phyloP scores from a whole-genome alignment of 2,329 filamentous ascomycete species.

The Nothomitra cinnamomea region DNA sequence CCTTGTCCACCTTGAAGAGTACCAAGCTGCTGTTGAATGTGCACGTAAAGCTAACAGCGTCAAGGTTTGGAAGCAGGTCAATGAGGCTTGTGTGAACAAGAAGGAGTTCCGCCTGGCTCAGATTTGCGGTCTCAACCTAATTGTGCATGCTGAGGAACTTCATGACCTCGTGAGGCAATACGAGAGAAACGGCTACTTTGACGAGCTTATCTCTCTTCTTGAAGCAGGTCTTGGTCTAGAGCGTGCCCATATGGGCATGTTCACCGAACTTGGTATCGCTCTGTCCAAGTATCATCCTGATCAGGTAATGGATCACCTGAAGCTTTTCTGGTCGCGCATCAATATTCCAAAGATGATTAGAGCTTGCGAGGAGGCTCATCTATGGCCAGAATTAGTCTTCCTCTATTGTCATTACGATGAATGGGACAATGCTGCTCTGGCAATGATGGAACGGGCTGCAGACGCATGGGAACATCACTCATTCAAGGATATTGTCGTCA shows the following conservation, averaged over 20 bases:
- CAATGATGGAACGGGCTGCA: slow-evolving; percentile 93
- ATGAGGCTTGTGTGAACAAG: slow-evolving; percentile 88
- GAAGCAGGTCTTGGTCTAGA: slow-evolving; percentile 91
- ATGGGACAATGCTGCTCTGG: slow-evolving; percentile 88
- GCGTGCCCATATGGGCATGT: slow-evolving; percentile 90
- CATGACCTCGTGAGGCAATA: slow-evolving; percentile 90
- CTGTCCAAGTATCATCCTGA: slow-evolving; percentile 91
- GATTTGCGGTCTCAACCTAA: slow-evolving; percentile 95
- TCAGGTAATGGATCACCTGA: slow-evolving; percentile 93
- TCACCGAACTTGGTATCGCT: slow-evolving; percentile 82
- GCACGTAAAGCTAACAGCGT: slow-evolving; percentile 98
- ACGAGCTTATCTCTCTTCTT: slow-evolving; percentile 85
- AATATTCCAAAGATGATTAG: slow-evolving; percentile 96
- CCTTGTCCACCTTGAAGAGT: slow-evolving; percentile 89
- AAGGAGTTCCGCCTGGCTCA: slow-evolving; percentile 98
- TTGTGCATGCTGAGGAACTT: slow-evolving; percentile 92
- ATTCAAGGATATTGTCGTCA: slow-evolving; percentile 97
- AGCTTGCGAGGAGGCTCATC: slow-evolving; percentile 80
- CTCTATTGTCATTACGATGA: slow-evolving; percentile 97
- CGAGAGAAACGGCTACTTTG: slow-evolving; percentile 92
- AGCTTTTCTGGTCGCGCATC: slow-evolving; percentile 95
- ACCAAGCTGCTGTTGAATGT: slow-evolving; percentile 94
- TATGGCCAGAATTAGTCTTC: slow-evolving; percentile 97
- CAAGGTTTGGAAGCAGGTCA: slow-evolving; percentile 98
- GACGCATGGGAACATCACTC: slow-evolving; percentile 99